Conservation (phyloP, 768 basidiomycete species). For the Hypholoma sublateritium region DNA sequence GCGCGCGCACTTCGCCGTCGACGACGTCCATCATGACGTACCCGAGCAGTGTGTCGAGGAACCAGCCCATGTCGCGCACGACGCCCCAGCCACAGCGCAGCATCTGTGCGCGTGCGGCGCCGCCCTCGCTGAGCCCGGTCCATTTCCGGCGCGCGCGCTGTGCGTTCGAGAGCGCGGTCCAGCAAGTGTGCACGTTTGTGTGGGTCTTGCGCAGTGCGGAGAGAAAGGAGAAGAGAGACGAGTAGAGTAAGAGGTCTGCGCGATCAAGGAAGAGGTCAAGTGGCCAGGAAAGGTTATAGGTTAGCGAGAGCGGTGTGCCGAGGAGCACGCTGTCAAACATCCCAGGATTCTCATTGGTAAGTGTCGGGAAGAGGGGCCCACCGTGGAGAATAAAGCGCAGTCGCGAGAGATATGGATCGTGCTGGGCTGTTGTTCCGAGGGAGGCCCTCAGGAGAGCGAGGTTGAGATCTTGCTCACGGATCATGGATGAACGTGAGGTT, state of each 20-base stretch:
- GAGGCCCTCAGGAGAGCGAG: slow-evolving; percentile 86
- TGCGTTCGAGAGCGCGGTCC: slow-evolving; percentile 83
- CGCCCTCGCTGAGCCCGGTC: slow-evolving; percentile 88
- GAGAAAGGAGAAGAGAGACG: slow-evolving; percentile 77
- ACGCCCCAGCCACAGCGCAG: slow-evolving; percentile 85
- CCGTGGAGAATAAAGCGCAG: slow-evolving; percentile 77
- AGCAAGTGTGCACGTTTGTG: slow-evolving; percentile 74
- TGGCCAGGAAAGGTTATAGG: slow-evolving; percentile 80
- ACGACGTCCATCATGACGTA: slow-evolving; percentile 92
- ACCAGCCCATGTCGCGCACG: slow-evolving; percentile 89
- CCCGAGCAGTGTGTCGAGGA: slow-evolving; percentile 76
- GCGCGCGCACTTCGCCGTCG: slow-evolving; percentile 74
- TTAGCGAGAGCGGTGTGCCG: slow-evolving; percentile 72
- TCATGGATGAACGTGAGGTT: slow-evolving; percentile 70
- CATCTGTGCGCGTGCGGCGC: slow-evolving; percentile 65
- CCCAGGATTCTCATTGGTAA: slow-evolving; percentile 38
- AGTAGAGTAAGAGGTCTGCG: slow-evolving; percentile 72
- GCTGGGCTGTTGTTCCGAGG: slow-evolving; percentile 84
- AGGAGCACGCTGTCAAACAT: slow-evolving; percentile 75
- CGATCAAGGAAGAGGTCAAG: slow-evolving; percentile 86
- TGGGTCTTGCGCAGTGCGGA: slow-evolving; percentile 85
- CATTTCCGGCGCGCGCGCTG: slow-evolving; percentile 83
- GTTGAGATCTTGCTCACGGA: slow-evolving; percentile 88
- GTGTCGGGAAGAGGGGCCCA: slow-evolving; percentile 81
- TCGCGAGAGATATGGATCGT: slow-evolving; percentile 73